Conservation (phyloP, 2,329 filamentous ascomycete species). For the Xylaria sp. region DNA sequence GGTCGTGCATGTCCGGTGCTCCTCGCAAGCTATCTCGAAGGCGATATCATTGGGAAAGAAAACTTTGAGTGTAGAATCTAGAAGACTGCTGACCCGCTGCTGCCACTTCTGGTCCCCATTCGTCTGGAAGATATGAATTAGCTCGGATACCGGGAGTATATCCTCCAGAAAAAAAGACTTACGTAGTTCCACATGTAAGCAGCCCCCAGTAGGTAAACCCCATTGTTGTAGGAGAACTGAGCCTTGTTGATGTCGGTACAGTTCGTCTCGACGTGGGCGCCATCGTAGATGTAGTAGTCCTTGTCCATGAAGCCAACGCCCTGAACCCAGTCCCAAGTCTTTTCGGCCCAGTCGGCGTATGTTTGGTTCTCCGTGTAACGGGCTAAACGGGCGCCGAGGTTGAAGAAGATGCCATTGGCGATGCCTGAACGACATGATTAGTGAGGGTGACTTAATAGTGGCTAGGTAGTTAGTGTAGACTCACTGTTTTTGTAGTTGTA, state of each 20-base stretch:
- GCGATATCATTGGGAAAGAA: constrained; percentile 55
- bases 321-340: constrained; percentile 58
- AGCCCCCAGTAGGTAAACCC: constrained; percentile 49
- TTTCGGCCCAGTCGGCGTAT: constrained; percentile 64
- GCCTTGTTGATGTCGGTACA: constrained; percentile 53
- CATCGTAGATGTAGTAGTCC: constrained; percentile 53
- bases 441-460: neutral
- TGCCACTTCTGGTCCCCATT: constrained; percentile 47
- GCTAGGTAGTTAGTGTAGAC: neutral
- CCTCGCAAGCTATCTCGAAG: constrained; percentile 58
- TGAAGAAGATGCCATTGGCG: constrained; percentile 54
- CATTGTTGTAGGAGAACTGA: constrained; percentile 59
- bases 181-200: constrained; percentile 50
- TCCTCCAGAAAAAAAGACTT: constrained; percentile 15
- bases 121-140: constrained; percentile 33
- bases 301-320: constrained; percentile 50
- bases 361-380: constrained; percentile 66
- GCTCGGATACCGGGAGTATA: neutral
- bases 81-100: constrained; percentile 51
- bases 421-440: constrained; percentile 39
- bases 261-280: constrained; percentile 47
- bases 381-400: constrained; percentile 59
- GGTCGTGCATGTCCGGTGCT: constrained; percentile 52
- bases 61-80: constrained; percentile 48
- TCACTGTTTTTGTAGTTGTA: constrained; percentile 43